Base-by-base conservation (phyloP, 176 grass and related monocot species). In the Bothriochloa decipiens region DNA sequence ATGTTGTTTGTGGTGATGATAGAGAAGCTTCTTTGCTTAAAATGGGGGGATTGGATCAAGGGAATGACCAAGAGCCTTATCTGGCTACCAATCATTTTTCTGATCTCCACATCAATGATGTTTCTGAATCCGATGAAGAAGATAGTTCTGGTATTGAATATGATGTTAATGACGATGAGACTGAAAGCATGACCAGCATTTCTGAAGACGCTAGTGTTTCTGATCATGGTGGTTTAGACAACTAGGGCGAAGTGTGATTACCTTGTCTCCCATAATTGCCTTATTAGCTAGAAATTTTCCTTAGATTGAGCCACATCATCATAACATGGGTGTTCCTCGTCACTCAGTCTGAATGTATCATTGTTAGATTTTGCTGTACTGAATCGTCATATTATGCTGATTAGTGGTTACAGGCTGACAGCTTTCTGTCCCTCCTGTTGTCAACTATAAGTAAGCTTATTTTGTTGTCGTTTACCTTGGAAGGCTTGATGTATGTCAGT, bases 1-100 rank as follows among this genome's bases (percentile, higher is more conserved):
- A 84, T 87, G 43, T 86, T 26, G 82, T 70, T 78, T 86, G 76
- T 82, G 87, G 81, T 83, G 84, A 82, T 81, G 83, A 35, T 68
- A 79, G 55, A 83, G 58, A 81, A 78, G 63, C 39, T 83, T 83
- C 60, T 79, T 75, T 77, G 3, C 40, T 63, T 45, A 26, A 74
- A 69, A 77, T 29, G 8, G 58, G 72, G 46, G 83, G 70, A 40
- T 8, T 46, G 23, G 45, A 50, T 75, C 37, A 70, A 16, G 77
- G 68, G 6, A 75, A 85, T 65, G 64, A 68, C 27, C 78, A 85
- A 74, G 72, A 68, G 61, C 16, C 42, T 5, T 49, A 75, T 66
- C 68, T 73, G 45, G 36, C 53, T 83, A 78, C 41, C 27, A 22
- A 46, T 68, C 45, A 52, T 86, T 70, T 79, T 43, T 82, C 90